These are phyloP conservation scores for Saxophila tyrrhenica DNA, from an alignment of 495 filamentous ascomycete genomes.

Conservation along the genomic window DNA sequence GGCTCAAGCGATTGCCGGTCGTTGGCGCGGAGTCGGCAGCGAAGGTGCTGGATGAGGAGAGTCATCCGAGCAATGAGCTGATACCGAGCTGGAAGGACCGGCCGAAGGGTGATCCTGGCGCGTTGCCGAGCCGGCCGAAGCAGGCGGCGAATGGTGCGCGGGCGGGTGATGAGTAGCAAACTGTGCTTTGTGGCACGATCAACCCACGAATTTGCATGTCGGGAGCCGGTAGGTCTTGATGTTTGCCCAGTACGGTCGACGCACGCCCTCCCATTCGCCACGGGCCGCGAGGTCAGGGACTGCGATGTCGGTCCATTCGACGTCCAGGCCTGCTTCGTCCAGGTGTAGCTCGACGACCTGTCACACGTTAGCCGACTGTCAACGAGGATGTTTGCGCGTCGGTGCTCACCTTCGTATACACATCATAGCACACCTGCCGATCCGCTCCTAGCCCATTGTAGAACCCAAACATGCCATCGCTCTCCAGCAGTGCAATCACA, in stretches of 20 bases:
- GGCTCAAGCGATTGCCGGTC: slow-evolving; percentile 55
- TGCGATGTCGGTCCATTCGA: slow-evolving; percentile 67
- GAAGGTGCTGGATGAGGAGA: slow-evolving; percentile 23
- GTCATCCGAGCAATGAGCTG: slow-evolving; percentile 20
- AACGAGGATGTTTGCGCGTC: not conserved
- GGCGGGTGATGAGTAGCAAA: not conserved
- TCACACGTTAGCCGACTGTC: not conserved
- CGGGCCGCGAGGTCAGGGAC: slow-evolving; percentile 49
- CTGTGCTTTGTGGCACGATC: not conserved
- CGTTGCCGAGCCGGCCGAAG: slow-evolving; percentile 12
- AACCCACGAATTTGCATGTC: slow-evolving; percentile 34
- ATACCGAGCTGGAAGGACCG: slow-evolving; percentile 17
- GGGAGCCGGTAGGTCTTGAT: slow-evolving; percentile 65
- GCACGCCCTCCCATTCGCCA: slow-evolving; percentile 75
- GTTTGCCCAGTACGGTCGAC: slow-evolving; percentile 70
- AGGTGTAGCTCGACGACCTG: slow-evolving; percentile 80
- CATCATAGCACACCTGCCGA: slow-evolving; percentile 84
- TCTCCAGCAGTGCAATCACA: slow-evolving; percentile 64
- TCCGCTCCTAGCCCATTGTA: slow-evolving; percentile 96
- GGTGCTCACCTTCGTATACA: slow-evolving; percentile 58
- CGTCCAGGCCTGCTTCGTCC: slow-evolving; percentile 81
- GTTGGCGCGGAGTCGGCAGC: slow-evolving; percentile 44
- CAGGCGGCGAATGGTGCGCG: slow-evolving; percentile 3
- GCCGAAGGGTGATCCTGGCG: slow-evolving; percentile 16
- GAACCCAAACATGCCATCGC: slow-evolving; percentile 64